Base-by-base conservation (phyloP, 208 protist species). In the Crithidia sp. region DNA sequence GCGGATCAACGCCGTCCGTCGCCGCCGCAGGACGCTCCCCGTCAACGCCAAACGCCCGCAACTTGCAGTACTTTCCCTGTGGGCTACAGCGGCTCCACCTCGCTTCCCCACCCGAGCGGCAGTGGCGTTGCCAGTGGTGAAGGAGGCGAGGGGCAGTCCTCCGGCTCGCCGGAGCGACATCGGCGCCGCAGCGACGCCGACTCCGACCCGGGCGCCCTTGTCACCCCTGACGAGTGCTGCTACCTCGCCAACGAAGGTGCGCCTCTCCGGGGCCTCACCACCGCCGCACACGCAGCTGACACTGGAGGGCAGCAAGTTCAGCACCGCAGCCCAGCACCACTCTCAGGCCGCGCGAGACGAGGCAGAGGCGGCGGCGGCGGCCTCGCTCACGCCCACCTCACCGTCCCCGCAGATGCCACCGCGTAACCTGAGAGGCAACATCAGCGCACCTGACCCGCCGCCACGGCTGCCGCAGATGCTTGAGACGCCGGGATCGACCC, bases 241-340 rank as follows among this genome's bases (percentile, higher is more conserved):
- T 2, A 43, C 65, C 2, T 70, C 65, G 9, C 65, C 65, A 36
- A 61, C 45, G 19, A 61, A 61, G 65, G 41, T 59, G 13, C 49
- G 58, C 17, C 61, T 58, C 36, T 17, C 69, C 45, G 49, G 41
- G 0, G 49, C 17, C 3, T 67, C 67, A 5, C 55, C 69, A 16
- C 71, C 49, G 12, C 72, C 59, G 69, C 72, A n/a, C 73, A 71
- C 55, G 60, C 76, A 39, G 76, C 70, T 36, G 19, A 66, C 45
- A 62, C 64, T 67, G 60, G 64, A 56, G 52, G 54, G 53, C 41
- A 12, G 41, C 7, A 49, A 28, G 17, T 19, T 14, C 44, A 49
- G 40, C 58, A 72, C n/a, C 5, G 50, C n/a, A n/a, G n/a, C n/a
- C n/a, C n/a, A n/a, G n/a, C n/a, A n/a, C n/a, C n/a, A n/a, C n/a